Conservation (phyloP, 768 basidiomycete species). For the Agaricus bisporus region DNA sequence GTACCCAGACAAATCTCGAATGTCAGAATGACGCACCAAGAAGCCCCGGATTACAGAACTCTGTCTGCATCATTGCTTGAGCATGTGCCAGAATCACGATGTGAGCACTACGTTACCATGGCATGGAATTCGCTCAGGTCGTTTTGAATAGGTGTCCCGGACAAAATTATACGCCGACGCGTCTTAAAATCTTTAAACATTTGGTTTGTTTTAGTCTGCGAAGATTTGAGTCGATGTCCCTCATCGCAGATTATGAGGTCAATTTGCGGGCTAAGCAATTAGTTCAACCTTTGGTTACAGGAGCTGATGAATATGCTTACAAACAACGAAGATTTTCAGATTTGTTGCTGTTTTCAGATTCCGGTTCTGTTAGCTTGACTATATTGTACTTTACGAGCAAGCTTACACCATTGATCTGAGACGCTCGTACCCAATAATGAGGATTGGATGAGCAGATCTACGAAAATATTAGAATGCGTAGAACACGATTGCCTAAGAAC, state of each 20-base stretch:
- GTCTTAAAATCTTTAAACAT: conserved; percentile 81
- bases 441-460: conserved; percentile 74
- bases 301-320: not conserved
- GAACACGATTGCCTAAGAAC: conserved; percentile 17
- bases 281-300: not conserved
- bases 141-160: conserved; percentile 97
- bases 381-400: not conserved
- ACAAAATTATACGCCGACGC: conserved; percentile 77
- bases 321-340: conserved; percentile 9
- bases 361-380: not conserved
- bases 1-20: not conserved
- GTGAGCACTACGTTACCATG: conserved; percentile 53
- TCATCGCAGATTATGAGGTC: conserved; percentile 95
- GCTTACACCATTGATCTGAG: conserved; percentile 77
- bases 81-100: not conserved
- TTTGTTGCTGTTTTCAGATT: not conserved
- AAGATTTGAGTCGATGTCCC: conserved; percentile 92
- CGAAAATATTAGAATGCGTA: not conserved
- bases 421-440: conserved; percentile 94
- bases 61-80: conserved; percentile 42
- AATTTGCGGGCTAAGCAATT: conserved; percentile 66
- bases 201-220: conserved; percentile 82
- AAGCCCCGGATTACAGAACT: conserved; percentile 92
- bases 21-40: conserved; percentile 45
- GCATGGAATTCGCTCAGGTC: conserved; percentile 93